A percentile compares a stretch with the other conserved stretches of the same genome.
Conservation (phyloP, 441 rosid species). For the Theobroma grandiflorum region DNA sequence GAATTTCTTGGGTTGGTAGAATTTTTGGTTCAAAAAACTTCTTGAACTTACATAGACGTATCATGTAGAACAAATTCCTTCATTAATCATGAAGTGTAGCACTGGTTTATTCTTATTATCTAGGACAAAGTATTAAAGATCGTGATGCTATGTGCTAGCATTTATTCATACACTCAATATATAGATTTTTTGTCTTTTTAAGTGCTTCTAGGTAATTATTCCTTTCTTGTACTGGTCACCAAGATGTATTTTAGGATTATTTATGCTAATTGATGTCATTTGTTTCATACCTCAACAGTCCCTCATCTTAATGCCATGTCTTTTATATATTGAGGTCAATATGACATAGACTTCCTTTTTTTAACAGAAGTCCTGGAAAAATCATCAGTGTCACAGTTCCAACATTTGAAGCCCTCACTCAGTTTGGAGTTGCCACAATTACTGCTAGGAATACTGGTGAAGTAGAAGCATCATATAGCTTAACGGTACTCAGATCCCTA, state of each 20-base stretch:
- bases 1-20: neutral
- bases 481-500: constrained; percentile 61
- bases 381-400: constrained; percentile 72
- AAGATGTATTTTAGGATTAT: neutral
- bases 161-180: constrained; percentile 3
- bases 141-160: neutral
- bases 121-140: neutral
- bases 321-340: constrained; percentile 18
- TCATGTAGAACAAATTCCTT: neutral
- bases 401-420: constrained; percentile 88
- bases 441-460: constrained; percentile 76
- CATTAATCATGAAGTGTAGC: neutral
- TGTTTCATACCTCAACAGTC: constrained; percentile 2
- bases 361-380: constrained; percentile 90
- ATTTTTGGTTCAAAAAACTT: neutral
- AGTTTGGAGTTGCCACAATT: constrained; percentile 85
- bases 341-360: constrained; percentile 23
- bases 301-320: neutral
- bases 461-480: constrained; percentile 94
- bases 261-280: constrained; percentile 6
- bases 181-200: neutral
- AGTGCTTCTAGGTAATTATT: constrained; percentile 10
- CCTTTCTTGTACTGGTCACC: neutral
- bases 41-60: neutral
- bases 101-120: neutral